Evolutionary conservation across 2,329 filamentous ascomycete genomes (phyloP).

Genomic region (Arthrobotrys iridis): DNA sequence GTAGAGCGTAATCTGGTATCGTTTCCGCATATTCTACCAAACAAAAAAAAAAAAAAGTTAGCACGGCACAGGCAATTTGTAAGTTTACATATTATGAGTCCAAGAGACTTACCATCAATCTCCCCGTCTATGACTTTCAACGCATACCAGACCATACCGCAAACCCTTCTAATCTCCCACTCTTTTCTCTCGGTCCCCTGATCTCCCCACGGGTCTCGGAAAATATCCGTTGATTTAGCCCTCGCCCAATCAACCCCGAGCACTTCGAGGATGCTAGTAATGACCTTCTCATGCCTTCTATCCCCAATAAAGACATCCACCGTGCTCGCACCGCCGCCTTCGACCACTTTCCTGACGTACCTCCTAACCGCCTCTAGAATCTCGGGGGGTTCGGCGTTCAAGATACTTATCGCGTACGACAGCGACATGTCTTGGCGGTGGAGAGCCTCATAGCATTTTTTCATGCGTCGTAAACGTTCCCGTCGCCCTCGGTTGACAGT

Average conservation of each 20-base stretch:
- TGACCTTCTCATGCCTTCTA: not conserved
- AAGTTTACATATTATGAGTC: not conserved
- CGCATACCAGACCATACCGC: conserved; percentile 30
- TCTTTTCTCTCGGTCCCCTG: not conserved
- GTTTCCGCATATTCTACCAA: conserved; percentile 26
- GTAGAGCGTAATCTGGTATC: conserved; percentile 20
- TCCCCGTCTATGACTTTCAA: conserved; percentile 5
- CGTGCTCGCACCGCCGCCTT: not conserved
- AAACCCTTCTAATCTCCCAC: conserved; percentile 48
- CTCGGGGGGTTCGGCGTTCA: not conserved
- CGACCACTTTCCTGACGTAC: not conserved
- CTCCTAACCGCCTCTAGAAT: not conserved
- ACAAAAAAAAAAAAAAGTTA: not conserved
- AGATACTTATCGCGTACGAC: not conserved
- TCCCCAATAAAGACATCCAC: not conserved
- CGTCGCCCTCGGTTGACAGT: too few species aligned
- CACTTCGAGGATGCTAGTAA: not conserved
- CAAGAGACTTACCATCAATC: not conserved
- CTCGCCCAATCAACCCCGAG: not conserved
- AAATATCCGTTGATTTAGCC: too few species aligned
- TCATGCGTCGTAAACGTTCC: not conserved
- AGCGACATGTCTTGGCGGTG: not conserved
- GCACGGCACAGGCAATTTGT: not conserved
- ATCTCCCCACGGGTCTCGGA: not conserved
- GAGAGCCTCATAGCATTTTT: not conserved